phyloP scores from a whole-genome alignment of 257 asterid genomes.

The Solanum virginianum region DNA sequence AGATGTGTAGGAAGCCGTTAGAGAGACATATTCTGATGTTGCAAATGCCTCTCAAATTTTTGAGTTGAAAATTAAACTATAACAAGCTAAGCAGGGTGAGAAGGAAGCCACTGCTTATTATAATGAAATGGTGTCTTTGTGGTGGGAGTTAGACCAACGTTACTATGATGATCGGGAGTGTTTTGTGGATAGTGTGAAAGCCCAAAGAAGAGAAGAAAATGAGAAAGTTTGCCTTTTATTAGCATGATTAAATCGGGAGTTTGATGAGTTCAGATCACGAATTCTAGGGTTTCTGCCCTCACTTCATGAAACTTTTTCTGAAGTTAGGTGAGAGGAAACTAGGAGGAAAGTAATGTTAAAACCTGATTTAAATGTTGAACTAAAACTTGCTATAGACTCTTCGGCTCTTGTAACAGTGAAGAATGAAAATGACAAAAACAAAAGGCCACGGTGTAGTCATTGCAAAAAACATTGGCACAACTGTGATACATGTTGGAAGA shows the following conservation, averaged over 20 bases:
- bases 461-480: not conserved
- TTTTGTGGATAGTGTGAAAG: not conserved
- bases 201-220: not conserved
- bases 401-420: not conserved
- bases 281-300: not conserved
- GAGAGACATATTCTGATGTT: not conserved
- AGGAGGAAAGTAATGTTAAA: not conserved
- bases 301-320: not conserved
- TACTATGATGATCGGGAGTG: not conserved
- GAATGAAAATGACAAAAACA: not conserved
- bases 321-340: not conserved
- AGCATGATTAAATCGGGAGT: not conserved
- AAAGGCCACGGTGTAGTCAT: not conserved
- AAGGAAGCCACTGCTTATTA: not conserved
- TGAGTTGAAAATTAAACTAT: not conserved
- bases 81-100: not conserved
- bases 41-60: not conserved
- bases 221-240: not conserved
- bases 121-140: not conserved
- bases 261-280: not conserved
- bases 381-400: not conserved
- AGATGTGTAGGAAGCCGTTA: not conserved
- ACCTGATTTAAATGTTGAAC: not conserved
- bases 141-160: not conserved
- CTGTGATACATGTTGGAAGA: not conserved